Percentiles rank a stretch among this genome's conserved stretches.
phyloP scores from a whole-genome alignment of 1,284 basidiomycete genomes.

The Kwoniella shivajii region DNA sequence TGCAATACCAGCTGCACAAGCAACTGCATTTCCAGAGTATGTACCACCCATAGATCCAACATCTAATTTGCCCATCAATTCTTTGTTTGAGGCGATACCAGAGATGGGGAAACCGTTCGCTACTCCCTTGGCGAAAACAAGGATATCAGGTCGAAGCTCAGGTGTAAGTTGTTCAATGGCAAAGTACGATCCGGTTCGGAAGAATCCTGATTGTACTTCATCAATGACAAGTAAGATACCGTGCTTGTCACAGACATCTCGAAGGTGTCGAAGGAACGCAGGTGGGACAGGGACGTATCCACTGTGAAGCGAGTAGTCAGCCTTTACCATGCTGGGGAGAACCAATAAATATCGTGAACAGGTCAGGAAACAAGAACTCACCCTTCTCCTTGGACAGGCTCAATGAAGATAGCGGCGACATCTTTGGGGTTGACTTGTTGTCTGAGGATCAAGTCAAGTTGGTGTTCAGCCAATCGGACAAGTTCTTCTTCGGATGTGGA shows the following conservation, averaged over 20 bases:
- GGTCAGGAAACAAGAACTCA: slow-evolving; percentile 10
- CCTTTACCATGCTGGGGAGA: too few species aligned
- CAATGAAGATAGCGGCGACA: slow-evolving; percentile 88
- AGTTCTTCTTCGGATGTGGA: slow-evolving; percentile 68
- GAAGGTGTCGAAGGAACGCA: slow-evolving; percentile 75
- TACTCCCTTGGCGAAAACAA: slow-evolving; percentile 80
- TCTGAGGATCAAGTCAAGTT: slow-evolving; percentile 77
- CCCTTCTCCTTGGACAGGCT: slow-evolving; percentile 89
- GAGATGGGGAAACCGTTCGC: slow-evolving; percentile 77
- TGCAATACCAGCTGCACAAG: slow-evolving; percentile 83
- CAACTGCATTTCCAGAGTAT: slow-evolving; percentile 84
- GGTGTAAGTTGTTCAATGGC: slow-evolving; percentile 68
- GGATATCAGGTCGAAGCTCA: slow-evolving; percentile 80
- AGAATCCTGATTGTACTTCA: slow-evolving; percentile 89
- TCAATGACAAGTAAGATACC: slow-evolving; percentile 77
- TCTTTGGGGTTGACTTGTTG: slow-evolving; percentile 84
- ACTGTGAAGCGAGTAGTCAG: slow-evolving; percentile 14
- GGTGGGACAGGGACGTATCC: slow-evolving; percentile 89
- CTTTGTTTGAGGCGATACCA: slow-evolving; percentile 77
- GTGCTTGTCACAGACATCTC: slow-evolving; percentile 83
- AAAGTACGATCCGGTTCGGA: slow-evolving; percentile 84
- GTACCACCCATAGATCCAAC: slow-evolving; percentile 87
- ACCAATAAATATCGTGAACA: too few species aligned
- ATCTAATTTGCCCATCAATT: slow-evolving; percentile 76
- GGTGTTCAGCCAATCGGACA: slow-evolving; percentile 70